Conservation (phyloP, 345 rosid species). For the thale cress (Arabidopsis thaliana) region DNA sequence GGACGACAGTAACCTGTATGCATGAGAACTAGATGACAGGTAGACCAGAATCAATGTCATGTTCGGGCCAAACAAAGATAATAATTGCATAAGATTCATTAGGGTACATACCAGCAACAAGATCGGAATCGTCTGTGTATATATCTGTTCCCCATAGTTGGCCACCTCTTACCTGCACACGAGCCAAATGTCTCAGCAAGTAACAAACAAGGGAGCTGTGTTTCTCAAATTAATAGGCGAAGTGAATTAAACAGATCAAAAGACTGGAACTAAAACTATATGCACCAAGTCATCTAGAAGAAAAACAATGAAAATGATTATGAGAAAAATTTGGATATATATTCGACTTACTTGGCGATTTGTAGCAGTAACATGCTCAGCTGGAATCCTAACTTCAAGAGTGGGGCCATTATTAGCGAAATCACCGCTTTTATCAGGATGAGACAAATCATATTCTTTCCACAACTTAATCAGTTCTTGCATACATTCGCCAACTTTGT, state of each 20-base stretch:
- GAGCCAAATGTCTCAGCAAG: conserved; percentile 22
- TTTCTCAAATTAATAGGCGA: background rate
- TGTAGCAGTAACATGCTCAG: conserved; percentile 98
- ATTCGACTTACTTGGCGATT: conserved; percentile 87
- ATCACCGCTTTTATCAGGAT: conserved; percentile 75
- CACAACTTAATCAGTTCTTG: conserved; percentile 95
- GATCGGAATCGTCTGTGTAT: conserved; percentile 97
- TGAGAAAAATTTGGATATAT: conserved; percentile 18
- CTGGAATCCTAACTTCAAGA: conserved; percentile 94
- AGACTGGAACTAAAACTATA: background rate
- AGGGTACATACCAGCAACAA: conserved; percentile 83
- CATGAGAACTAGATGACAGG: conserved; percentile 83
- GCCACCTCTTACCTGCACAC: conserved; percentile 89
- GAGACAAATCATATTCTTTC: conserved; percentile 80
- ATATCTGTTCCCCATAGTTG: conserved; percentile 99
- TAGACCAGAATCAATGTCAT: conserved; percentile 37
- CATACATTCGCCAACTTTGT: conserved; percentile 99
- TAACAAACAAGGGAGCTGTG: background rate
- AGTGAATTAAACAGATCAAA: conserved; percentile 3
- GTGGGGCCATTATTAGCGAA: conserved; percentile 76
- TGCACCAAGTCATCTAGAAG: conserved; percentile 7
- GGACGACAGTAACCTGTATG: conserved; percentile 99
- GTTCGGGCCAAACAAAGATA: conserved; percentile 25
- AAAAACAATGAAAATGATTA: conserved; percentile 1
- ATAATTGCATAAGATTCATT: conserved; percentile 22